Percentiles rank a stretch among this genome's conserved stretches.
Conservation (phyloP, 495 filamentous ascomycete species). For the Penicilliopsis zonata region DNA sequence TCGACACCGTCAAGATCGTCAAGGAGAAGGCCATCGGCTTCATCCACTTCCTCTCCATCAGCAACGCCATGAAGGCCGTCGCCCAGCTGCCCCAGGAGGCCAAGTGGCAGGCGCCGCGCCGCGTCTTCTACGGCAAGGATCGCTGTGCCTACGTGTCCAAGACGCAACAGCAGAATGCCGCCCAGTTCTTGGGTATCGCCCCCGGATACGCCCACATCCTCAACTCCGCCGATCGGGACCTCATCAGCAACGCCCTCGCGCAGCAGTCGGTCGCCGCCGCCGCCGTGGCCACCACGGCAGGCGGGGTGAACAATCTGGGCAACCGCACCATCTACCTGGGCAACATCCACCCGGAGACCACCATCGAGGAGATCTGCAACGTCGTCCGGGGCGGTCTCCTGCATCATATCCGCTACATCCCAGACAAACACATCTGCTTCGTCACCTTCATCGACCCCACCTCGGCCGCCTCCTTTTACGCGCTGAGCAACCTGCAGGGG, state of each 20-base stretch:
- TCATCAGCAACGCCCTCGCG: conserved; percentile 90
- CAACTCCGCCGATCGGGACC: conserved; percentile 86
- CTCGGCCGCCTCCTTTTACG: conserved; percentile 94
- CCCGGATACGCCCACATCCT: conserved; percentile 96
- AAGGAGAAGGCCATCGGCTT: conserved; percentile 98
- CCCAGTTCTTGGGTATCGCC: conserved; percentile 94
- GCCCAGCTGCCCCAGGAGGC: conserved; percentile 89
- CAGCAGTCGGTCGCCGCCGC: conserved; percentile 97
- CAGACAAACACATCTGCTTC: conserved; percentile 99
- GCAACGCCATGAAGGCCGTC: conserved; percentile 98
- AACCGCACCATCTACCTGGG: conserved; percentile 97
- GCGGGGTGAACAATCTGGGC: conserved; percentile 91
- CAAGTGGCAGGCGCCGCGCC: conserved; percentile 90
- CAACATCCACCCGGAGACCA: conserved; percentile 98
- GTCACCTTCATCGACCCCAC: conserved; percentile 99
- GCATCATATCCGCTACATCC: conserved; percentile 97
- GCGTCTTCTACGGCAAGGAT: conserved; percentile 98
- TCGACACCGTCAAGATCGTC: conserved; percentile 96
- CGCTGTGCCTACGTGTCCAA: conserved; percentile 97
- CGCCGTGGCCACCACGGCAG: conserved; percentile 90
- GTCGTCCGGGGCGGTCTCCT: conserved; percentile 86
- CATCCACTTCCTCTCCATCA: conserved; percentile 94
- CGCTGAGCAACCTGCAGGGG: conserved; percentile 90
- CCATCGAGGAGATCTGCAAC: conserved; percentile 97
- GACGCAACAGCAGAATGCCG: conserved; percentile 98